Evolutionary conservation across 2,329 filamentous ascomycete genomes (phyloP), one percentile per base, ranked within the genome.

Genomic region (Conoideocrella luteorostrata): DNA sequence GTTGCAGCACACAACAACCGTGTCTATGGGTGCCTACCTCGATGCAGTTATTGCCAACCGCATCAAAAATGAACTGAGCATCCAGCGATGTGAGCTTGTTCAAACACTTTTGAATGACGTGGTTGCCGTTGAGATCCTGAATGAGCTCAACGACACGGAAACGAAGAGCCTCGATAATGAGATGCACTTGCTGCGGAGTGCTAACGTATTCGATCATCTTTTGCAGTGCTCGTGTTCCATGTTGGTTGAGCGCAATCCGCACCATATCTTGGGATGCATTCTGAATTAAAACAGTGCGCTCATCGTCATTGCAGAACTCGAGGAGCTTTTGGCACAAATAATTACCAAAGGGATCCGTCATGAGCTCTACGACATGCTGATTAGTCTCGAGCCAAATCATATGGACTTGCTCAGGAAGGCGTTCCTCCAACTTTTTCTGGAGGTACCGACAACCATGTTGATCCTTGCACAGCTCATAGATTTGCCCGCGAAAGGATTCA

Each of bases 201-300:
- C 84, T 86, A 58, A 98, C 87, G 62, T 88, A 94, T 67, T 98
- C 93, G 53, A 98, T 98, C 93, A 98, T 98, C 77, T 97, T 98
- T 71, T 98, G 93, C 47, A 98, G 71, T 50, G 93, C 93, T 43
- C 93, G 83, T 47, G 93, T 98, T 54, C 93, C 93, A 63, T 98
- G 93, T 69, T 96, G 91, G 67, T 98, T 97, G 47, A 97, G 72
- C 21, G 93, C 93, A 59, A 98, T 96, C 56, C 84, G 84, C 20
- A 95, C 88, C 74, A 98, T 87, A 50, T 91, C 83, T 42, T 82
- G 77, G 15, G 88, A 81, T 32, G 93, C 89, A 56, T 95, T 95
- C 65, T 90, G 82, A 56, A 98, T 94, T 50, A 98, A 78, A 34
- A 83, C 80, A 43, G 91, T 97, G 52, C 93, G 88, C 71, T 98